Evolutionary conservation across 2,329 filamentous ascomycete species (phyloP).

Genomic region (Lasiodiplodia sp.): DNA sequence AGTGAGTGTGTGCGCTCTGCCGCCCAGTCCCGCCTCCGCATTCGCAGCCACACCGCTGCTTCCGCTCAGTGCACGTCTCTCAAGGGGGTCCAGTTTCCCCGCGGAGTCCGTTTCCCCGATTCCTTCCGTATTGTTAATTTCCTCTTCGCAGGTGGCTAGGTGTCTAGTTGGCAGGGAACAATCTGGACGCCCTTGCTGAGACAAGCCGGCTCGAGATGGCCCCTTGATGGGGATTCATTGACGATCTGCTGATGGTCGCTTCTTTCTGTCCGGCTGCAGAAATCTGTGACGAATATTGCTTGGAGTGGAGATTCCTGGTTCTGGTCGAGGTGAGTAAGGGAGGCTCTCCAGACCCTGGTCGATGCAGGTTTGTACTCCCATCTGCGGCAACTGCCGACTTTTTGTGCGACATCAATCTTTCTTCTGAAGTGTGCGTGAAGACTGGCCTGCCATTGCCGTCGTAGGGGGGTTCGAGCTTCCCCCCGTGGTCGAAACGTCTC

Average conservation of each 20-base stretch:
- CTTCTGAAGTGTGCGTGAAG: background rate
- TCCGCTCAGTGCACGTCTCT: constrained; percentile 19
- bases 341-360: constrained; percentile 13
- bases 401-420: constrained; percentile 11
- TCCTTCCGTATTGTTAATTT: constrained; percentile 4
- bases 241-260: background rate
- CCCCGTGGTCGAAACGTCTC: too few species aligned
- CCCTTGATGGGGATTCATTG: constrained; percentile 3
- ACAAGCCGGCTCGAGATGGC: background rate
- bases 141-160: constrained; percentile 1
- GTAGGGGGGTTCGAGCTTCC: background rate
- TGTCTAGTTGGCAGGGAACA: constrained; percentile 1
- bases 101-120: background rate
- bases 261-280: constrained; percentile 4
- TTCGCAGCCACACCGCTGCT: constrained; percentile 20
- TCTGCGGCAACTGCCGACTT: constrained; percentile 13
- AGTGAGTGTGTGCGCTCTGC: constrained; percentile 1
- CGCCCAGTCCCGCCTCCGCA: constrained; percentile 1
- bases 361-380: constrained; percentile 12
- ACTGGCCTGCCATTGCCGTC: background rate
- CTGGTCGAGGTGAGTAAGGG: constrained; percentile 25
- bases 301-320: constrained; percentile 20
- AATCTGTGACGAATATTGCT: background rate
- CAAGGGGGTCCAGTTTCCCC: constrained; percentile 1
- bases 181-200: constrained; percentile 18